Base-by-base conservation (phyloP, 371 early-diverging fungal genomes). In the Circinella minor region DNA sequence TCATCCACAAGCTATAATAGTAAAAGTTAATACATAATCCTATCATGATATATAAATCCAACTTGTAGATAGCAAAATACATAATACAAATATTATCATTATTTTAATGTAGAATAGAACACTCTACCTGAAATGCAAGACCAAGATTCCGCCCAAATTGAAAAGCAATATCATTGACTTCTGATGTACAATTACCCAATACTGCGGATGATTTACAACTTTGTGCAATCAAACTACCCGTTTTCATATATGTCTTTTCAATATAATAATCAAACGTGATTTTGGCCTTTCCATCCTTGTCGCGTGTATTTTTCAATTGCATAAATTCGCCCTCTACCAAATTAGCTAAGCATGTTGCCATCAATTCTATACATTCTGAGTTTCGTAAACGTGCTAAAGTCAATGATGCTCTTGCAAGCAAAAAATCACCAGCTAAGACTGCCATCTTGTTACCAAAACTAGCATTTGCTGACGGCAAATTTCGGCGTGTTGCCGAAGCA, bases 381-480 rank as follows among this genome's bases (percentile, higher is more conserved):
- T 95, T 93, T 36, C 94, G 89, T 66, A 98, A 77, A 17, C 91
- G 84, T 0, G 98, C 95, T 54, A 98, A 84, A 0, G 96, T 95
- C 66, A 97, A 81, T 0, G 97, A 97, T 0, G 98, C 95, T 9
- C 97, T 89, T 0, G 97, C 96, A 34, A 98, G 82, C 51, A 98
- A 77, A 69, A 96, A 98, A 76, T 98, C 98, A 36, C 98, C 98
- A 4, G 93, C 97, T 5, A 98, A 85, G 15, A 98, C 92, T 1
- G 98, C 97, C 94, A 96, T 94, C 77, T 97, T 98, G 87, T 98
- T 98, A 46, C 98, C 98, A 81, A 93, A 95, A 74, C 86, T 89
- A 46, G 92, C 90, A 68, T 95, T 96, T 18, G 93, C 93, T 1
- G 95, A 90, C 10, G 91, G 87, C 47, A 88, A 67, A 20, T 87